A percentile compares a stretch with the other conserved stretches of the same genome.
phyloP scores from a whole-genome alignment of 371 early-diverging fungal genomes.

The Cokeromyces recurvatus region DNA sequence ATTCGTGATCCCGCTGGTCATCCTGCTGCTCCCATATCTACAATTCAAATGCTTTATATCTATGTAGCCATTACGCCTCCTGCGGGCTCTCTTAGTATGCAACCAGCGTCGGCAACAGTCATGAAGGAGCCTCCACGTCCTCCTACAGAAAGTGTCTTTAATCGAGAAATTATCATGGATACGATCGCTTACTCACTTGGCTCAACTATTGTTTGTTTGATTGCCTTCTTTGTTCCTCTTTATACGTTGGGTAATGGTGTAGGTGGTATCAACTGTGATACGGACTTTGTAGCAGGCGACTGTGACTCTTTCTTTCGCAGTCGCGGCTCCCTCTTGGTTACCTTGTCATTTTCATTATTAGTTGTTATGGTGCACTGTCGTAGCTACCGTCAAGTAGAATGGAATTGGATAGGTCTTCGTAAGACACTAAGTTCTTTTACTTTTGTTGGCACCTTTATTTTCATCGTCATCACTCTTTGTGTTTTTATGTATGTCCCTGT shows the following conservation, averaged over 20 bases:
- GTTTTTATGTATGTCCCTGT: constrained; percentile 67
- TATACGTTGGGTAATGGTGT: constrained; percentile 54
- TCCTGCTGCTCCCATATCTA: constrained; percentile 54
- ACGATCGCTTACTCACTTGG: constrained; percentile 27
- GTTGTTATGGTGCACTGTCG: constrained; percentile 65
- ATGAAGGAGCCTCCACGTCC: constrained; percentile 83
- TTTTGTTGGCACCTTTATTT: constrained; percentile 43
- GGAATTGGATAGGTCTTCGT: constrained; percentile 38
- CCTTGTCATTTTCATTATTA: constrained; percentile 54
- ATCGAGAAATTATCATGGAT: constrained; percentile 33
- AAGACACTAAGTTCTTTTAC: constrained; percentile 43
- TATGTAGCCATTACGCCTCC: constrained; percentile 60
- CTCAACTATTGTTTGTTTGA: constrained; percentile 55
- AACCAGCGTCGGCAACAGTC: constrained; percentile 71
- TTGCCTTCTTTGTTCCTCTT: constrained; percentile 55
- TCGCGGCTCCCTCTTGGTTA: constrained; percentile 59
- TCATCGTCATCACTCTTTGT: constrained; percentile 44
- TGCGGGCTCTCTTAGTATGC: constrained; percentile 73
- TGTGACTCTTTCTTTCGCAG: constrained; percentile 68
- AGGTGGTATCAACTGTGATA: constrained; percentile 61
- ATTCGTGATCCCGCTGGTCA: constrained; percentile 75
- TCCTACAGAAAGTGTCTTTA: constrained; percentile 63
- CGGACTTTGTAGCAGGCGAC: constrained; percentile 35
- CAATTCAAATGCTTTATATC: constrained; percentile 28
- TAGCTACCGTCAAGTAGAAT: constrained; percentile 54